Base-by-base conservation (phyloP, 495 filamentous ascomycete genomes). In the Parachaetomium inaequale region DNA sequence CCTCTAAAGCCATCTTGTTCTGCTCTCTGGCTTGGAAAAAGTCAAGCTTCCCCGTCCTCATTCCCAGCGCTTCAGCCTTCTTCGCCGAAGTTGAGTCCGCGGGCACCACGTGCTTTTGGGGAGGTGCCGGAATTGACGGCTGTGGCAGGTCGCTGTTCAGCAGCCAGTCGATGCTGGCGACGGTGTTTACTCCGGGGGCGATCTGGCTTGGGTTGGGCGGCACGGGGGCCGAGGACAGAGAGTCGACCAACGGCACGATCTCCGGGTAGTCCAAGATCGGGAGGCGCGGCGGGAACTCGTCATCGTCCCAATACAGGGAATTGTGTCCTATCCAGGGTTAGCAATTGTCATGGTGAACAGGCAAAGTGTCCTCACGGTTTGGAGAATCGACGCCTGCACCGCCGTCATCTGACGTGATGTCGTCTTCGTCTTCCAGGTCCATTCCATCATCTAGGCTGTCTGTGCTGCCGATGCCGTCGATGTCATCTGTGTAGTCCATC, bases 11-110 rank as follows among this genome's bases (percentile, higher is more conserved):
- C 34, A 32, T 31, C 54, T 69, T 74, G 56, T 80, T 80, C 11
- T 58, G 63, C 52, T 77, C 76, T 17, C 76, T 68, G 8, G 78
- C 76, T 0, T 61, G 65, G 21, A 78, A 80, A 58, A 61, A 79
- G 45, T 75, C 76, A n/a, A 46, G 53, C 47, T 79, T 79, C 0
- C 75, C 76, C 7, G 71, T 66, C 29, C 64, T 74, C 28, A 64
- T 62, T 7, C 72, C 72, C 36, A 75, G 64, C n/a, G 61, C 47
- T 14, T 72, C 66, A 14, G 69, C 67, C 29, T 63, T 59, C 36
- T 54, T 49, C 19, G n/a, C 43, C 45, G 42, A 63, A 15, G 4
- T 5, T 46, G 38, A 36, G 19, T 19, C n/a, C 19, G 42, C 2
- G 51, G 58, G 38, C 15, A 8, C 25, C 19, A 10, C 25, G 12